phyloP scores from a whole-genome alignment of 805 yeast genomes.

The Candida saitoana region DNA sequence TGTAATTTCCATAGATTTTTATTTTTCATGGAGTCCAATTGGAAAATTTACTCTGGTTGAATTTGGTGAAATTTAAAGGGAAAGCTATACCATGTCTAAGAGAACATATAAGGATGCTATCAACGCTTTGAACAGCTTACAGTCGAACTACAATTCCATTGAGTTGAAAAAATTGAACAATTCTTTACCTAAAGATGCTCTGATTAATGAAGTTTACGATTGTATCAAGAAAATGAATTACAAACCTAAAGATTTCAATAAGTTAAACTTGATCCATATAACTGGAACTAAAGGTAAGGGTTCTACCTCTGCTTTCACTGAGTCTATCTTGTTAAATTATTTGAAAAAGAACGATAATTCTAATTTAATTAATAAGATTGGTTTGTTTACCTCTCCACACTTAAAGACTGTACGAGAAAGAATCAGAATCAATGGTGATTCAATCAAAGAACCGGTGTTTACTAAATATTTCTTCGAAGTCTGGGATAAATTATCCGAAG shows the following conservation, averaged over 20 bases:
- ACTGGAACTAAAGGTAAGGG: conserved; percentile 99
- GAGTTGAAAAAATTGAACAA: conserved; percentile 79
- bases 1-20: too few species aligned
- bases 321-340: conserved; percentile 72
- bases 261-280: conserved; percentile 77
- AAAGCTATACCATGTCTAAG: conserved; percentile 7
- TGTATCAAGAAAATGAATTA: conserved; percentile 39
- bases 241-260: conserved; percentile 60
- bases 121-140: conserved; percentile 75
- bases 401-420: conserved; percentile 89
- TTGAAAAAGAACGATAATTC: conserved; percentile 14
- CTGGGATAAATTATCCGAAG: conserved; percentile 71
- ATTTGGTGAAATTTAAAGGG: too few species aligned
- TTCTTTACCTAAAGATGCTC: conserved; percentile 36
- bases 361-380: conserved; percentile 54
- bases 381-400: conserved; percentile 96
- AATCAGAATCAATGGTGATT: conserved; percentile 80
- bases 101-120: conserved; percentile 66
- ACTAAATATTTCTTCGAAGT: conserved; percentile 90
- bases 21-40: too few species aligned
- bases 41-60: too few species aligned
- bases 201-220: conserved; percentile 75
- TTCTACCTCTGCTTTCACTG: conserved; percentile 92
- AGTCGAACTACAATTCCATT: conserved; percentile 85
- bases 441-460: conserved; percentile 75